Evolutionary conservation across 352 stramenopile genomes (phyloP), one percentile per base, ranked within the genome.

Genomic region (Pythium phragmitis): DNA sequence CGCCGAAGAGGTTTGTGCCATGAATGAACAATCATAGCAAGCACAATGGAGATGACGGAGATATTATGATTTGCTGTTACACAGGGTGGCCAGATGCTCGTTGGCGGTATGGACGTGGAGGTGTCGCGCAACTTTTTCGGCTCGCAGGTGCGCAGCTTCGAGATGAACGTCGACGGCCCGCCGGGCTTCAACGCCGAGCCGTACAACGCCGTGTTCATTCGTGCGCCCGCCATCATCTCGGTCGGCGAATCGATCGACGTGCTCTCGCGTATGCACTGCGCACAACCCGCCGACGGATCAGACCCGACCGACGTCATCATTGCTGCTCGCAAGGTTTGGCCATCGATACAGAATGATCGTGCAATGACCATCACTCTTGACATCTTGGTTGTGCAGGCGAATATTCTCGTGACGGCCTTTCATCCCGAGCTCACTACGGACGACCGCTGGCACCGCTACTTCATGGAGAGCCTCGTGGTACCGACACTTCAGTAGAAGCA

Each of bases 91-190:
- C 94, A 98, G 73, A 89, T 86, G 42, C 78, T 98, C 47, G 94
- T 99, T 57, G 95, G 95, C 28, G 96, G 96, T n/a, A 79, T 98
- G 60, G 91, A 98, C 74, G 91, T 98, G 57, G 74, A 97, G 49
- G 94, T 98, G n/a, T 98, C 93, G 70, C 83, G 96, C 58, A 99
- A 99, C 78, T 99, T 98, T 73, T 99, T 99, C 65, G 96, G 96
- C 58, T 92, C 92, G 52, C 96, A 99, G 63, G 86, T 98, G 61
- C 84, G 77, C 59, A 85, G 76, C 64, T 87, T 88, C 59, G 80
- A 96, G 42, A 83, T 93, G 68, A 53, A 69, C 3, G 77, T 91
- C 41, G 72, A 73, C 8, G 85, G 79, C 7, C 81, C 82, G 23
- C 82, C 79, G 3, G 80, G 76, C 7, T 85, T 77, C 63, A 77